These are phyloP conservation scores for Aspergillus unguis DNA, from an alignment of 2,329 filamentous ascomycete genomes.

Conservation along the genomic window DNA sequence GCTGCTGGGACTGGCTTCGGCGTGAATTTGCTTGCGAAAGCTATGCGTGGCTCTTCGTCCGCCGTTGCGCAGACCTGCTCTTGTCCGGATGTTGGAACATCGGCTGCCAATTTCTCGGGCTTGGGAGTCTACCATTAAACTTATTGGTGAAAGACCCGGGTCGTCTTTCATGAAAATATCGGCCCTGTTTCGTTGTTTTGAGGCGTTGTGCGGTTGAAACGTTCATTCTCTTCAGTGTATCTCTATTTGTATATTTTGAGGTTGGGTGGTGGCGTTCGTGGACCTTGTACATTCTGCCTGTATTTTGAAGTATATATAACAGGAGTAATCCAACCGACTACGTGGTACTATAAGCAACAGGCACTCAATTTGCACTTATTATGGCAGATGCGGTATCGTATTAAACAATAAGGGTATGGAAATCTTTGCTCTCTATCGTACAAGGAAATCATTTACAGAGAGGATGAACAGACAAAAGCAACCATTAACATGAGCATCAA, in stretches of 20 bases:
- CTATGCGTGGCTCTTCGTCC: slow-evolving; percentile 1
- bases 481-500: slow-evolving; percentile 4
- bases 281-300: too few species aligned
- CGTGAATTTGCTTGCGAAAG: slow-evolving; percentile 17
- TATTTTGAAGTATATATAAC: too few species aligned
- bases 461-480: background rate
- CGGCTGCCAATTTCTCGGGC: slow-evolving; percentile 1
- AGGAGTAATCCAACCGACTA: too few species aligned
- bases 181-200: background rate
- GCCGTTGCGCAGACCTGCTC: background rate
- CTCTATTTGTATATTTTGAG: too few species aligned
- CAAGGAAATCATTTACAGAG: slow-evolving; percentile 13
- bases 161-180: too few species aligned
- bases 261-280: too few species aligned
- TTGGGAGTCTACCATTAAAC: background rate
- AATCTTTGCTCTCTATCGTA: slow-evolving; percentile 13
- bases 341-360: too few species aligned
- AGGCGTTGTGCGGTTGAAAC: background rate
- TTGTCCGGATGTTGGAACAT: slow-evolving; percentile 2
- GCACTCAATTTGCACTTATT: background rate
- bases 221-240: too few species aligned
- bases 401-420: slow-evolving; percentile 1
- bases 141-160: background rate
- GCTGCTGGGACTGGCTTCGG: slow-evolving; percentile 16
- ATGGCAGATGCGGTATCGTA: background rate